Percentiles rank a stretch among this genome's conserved stretches.
Evolutionary conservation across 768 basidiomycete genomes (phyloP).

Genomic region (Chalciporus sphaerocephalus): DNA sequence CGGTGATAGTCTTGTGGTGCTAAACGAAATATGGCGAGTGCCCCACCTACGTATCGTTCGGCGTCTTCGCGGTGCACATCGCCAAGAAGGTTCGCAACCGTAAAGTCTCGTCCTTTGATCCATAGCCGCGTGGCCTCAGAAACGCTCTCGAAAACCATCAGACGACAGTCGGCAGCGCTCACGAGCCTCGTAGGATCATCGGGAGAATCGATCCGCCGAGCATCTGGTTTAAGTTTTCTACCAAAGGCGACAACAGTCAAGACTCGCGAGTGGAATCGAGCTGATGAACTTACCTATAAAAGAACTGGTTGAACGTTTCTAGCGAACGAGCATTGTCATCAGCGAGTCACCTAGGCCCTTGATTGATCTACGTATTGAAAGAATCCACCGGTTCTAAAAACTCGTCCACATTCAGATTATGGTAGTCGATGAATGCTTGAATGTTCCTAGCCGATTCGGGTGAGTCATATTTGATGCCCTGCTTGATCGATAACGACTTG

Average conservation of each 20-base stretch:
- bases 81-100: slow-evolving; percentile 73
- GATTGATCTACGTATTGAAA: slow-evolving; percentile 56
- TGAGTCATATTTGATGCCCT: slow-evolving; percentile 88
- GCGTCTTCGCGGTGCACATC: slow-evolving; percentile 67
- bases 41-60: slow-evolving; percentile 72
- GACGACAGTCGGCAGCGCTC: slow-evolving; percentile 91
- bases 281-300: slow-evolving; percentile 53
- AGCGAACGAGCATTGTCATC: slow-evolving; percentile 1
- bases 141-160: slow-evolving; percentile 89
- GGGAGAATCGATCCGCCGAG: slow-evolving; percentile 68
- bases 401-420: slow-evolving; percentile 77
- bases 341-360: background rate
- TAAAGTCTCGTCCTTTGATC: slow-evolving; percentile 97
- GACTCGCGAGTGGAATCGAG: background rate
- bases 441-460: slow-evolving; percentile 84
- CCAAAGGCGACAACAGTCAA: slow-evolving; percentile 5
- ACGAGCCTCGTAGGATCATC: slow-evolving; percentile 77
- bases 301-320: slow-evolving; percentile 95
- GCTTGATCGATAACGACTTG: slow-evolving; percentile 88
- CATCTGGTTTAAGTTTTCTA: slow-evolving; percentile 81
- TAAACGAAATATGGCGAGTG: slow-evolving; percentile 83
- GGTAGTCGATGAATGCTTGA: slow-evolving; percentile 83
- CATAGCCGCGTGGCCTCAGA: slow-evolving; percentile 83
- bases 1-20: slow-evolving; percentile 97
- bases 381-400: slow-evolving; percentile 77